Base-by-base conservation (phyloP, 306 rosid genomes). In the Parietaria judaica region DNA sequence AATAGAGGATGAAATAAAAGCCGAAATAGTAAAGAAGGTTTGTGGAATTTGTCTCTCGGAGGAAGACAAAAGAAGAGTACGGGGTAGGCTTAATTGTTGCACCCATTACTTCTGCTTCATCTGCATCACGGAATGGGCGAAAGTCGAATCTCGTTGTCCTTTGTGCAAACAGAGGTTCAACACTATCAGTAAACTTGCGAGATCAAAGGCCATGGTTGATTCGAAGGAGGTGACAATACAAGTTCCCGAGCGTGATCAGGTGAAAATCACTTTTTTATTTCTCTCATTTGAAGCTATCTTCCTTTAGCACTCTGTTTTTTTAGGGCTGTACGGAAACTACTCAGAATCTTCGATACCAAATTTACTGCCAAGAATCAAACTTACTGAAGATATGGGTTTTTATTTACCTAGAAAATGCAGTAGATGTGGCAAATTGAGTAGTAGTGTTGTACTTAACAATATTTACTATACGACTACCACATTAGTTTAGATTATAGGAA, bases 211-310 rank as follows among this genome's bases (percentile, higher is more conserved):
- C 23, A 90, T 86, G 52, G 46, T 78, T 72, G 86, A 87, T 74
- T 74, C 78, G 70, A 83, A 88, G 77, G 96, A 83, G 69, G 74
- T 79, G 38, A 73, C 81, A 65, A 65, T 88, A 67, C 70, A 66
- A 67, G 95, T 94, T 39, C 97, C 99, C 0, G 90, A 88, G 78
- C 99, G 99, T 50, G 96, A 94, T 76, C 99, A 94, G 99, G 99
- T 88, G 72, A 56, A 61, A 46, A n/a, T 58, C 58, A 4, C 59
- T 60, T 55, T 66, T 59, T 23, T 23, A 23, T 23, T 23, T 23
- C 31, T 23, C 31, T 23, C 31, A 23, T 23, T 23, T 23, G 35
- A 50, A 50, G 15, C n/a, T 69, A 67, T 13, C 62, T 46, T 52
- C 58, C 62, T 55, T 55, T 11, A 55, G 36, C 39, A 36, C 51